Evolutionary conservation across 2,329 filamentous ascomycete genomes (phyloP).

Genomic region (Aspergillus tanneri): DNA sequence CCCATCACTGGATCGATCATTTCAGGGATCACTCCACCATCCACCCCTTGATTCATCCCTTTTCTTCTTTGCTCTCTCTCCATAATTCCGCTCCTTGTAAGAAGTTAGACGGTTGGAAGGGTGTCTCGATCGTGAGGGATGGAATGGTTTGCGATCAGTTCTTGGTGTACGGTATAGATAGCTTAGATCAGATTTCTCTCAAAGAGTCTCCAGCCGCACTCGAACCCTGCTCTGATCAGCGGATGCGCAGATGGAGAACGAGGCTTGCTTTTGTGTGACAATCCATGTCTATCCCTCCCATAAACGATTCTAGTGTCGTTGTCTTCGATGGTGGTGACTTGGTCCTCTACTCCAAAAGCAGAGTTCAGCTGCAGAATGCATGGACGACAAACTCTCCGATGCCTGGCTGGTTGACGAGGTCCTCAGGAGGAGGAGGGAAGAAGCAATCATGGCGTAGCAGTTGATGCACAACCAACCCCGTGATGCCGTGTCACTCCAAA

Average conservation of each 20-base stretch:
- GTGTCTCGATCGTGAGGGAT: background rate
- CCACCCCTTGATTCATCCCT: constrained; percentile 12
- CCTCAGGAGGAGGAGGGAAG: no score
- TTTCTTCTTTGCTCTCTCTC: background rate
- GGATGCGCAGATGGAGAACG: background rate
- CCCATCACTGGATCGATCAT: constrained; percentile 17
- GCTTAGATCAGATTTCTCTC: no score
- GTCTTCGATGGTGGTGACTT: no score
- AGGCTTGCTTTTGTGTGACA: background rate
- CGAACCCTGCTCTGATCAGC: background rate
- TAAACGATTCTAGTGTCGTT: background rate
- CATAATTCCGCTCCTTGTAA: background rate
- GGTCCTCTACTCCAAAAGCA: no score
- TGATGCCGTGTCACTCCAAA: background rate
- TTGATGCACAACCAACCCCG: background rate
- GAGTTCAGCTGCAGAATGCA: no score
- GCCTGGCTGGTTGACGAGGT: background rate
- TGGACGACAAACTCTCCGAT: background rate
- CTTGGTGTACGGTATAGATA: background rate
- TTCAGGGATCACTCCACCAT: background rate
- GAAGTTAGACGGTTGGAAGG: background rate
- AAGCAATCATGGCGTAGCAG: no score
- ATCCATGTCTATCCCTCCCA: background rate
- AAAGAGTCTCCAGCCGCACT: no score
- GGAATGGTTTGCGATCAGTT: background rate